phyloP scores from a whole-genome alignment of 2,329 filamentous ascomycete species.

The Magnaporthiopsis rhizophila region DNA sequence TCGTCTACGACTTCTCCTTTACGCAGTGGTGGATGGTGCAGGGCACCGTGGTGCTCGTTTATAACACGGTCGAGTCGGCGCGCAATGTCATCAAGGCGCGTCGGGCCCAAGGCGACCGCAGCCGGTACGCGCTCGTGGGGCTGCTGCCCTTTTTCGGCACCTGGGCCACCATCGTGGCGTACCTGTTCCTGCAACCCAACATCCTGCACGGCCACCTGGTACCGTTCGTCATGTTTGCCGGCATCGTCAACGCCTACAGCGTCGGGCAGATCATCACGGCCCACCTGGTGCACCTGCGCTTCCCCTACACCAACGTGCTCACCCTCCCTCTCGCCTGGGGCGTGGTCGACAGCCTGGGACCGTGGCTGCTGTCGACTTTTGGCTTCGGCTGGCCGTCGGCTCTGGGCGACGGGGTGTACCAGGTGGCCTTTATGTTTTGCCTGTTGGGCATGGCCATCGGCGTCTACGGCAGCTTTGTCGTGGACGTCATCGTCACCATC shows the following conservation, averaged over 20 bases:
- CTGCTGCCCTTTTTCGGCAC: conserved; percentile 72
- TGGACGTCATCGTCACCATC: conserved; percentile 94
- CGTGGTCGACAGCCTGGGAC: conserved; percentile 73
- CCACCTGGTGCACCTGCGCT: conserved; percentile 78
- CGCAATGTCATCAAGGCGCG: conserved; percentile 79
- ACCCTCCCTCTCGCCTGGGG: conserved; percentile 69
- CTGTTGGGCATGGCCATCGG: conserved; percentile 79
- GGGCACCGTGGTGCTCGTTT: conserved; percentile 69
- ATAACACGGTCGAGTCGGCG: conserved; percentile 75
- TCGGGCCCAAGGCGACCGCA: conserved; percentile 58
- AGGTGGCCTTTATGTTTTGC: conserved; percentile 74
- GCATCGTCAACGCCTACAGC: conserved; percentile 86
- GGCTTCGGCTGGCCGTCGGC: conserved; percentile 63
- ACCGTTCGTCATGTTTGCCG: conserved; percentile 82
- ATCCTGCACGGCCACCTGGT: conserved; percentile 79
- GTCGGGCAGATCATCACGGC: conserved; percentile 95
- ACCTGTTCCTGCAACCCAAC: conserved; percentile 75
- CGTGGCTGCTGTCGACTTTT: conserved; percentile 37
- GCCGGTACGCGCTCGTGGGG: conserved; percentile 69
- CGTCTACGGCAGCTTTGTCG: conserved; percentile 95
- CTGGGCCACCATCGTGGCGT: conserved; percentile 70
- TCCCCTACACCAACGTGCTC: conserved; percentile 87
- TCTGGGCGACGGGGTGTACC: conserved; percentile 70
- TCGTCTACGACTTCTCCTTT: conserved; percentile 72
- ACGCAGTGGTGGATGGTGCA: conserved; percentile 91